phyloP scores from a whole-genome alignment of 768 basidiomycete genomes.

The Lyophyllum decastes region DNA sequence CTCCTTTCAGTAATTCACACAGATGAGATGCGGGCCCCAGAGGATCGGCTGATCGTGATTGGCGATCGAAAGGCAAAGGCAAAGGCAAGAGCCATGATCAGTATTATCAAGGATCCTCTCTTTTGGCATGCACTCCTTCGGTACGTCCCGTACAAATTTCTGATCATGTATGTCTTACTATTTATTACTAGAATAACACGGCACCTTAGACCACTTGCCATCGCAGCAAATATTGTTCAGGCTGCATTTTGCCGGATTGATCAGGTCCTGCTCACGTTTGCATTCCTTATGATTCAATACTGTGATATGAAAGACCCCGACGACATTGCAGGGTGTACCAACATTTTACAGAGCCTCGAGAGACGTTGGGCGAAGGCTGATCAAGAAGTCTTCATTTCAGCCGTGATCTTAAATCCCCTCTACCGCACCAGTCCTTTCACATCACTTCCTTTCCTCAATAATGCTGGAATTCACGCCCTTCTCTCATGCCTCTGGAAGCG shows the following conservation, averaged over 20 bases:
- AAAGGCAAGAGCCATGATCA: too few relatives aligned
- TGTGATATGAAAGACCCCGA: neutral
- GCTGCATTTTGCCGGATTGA: neutral
- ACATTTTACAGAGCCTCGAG: constrained; percentile 16
- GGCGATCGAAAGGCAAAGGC: neutral
- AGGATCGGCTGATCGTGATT: neutral
- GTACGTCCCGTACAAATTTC: neutral
- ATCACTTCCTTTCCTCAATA: neutral
- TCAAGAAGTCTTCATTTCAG: constrained; percentile 28
- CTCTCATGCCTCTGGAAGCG: too few relatives aligned
- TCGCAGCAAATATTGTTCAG: neutral
- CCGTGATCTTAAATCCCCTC: constrained; percentile 25
- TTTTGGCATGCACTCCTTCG: neutral
- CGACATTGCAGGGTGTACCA: neutral
- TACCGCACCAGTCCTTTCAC: constrained; percentile 14
- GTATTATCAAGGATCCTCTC: too few relatives aligned
- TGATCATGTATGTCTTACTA: neutral
- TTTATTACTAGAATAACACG: neutral
- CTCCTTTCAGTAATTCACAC: neutral
- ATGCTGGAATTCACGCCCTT: too few relatives aligned
- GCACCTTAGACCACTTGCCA: neutral
- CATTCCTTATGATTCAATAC: neutral
- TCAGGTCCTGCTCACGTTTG: neutral
- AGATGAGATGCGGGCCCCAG: neutral
- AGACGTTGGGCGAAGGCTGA: constrained; percentile 22